Conservation (phyloP, 768 basidiomycete species). For the Boletus subparvulus region DNA sequence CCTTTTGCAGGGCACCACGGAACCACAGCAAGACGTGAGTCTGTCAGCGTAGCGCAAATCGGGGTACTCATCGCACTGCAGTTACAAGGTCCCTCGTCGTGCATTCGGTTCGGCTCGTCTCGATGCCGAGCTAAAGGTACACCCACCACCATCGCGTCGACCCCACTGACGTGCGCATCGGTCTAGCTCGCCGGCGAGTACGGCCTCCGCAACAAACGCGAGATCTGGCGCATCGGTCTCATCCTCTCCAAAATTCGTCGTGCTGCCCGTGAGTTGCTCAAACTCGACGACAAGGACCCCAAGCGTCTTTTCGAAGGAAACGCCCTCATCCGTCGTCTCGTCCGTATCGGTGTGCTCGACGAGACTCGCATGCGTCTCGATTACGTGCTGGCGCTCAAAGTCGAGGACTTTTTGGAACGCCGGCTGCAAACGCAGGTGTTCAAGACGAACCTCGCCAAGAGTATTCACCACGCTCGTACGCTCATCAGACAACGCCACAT, state of each 20-base stretch:
- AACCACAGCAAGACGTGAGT: constrained; percentile 95
- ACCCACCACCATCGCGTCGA: not conserved
- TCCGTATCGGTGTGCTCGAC: constrained; percentile 99
- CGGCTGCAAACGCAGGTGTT: constrained; percentile 99
- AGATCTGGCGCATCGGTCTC: constrained; percentile 99
- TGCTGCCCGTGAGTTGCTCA: constrained; percentile 99
- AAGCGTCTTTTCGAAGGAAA: constrained; percentile 99
- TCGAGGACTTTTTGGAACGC: constrained; percentile 99
- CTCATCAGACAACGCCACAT: constrained; percentile 99
- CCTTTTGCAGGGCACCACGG: constrained; percentile 70
- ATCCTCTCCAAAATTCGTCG: constrained; percentile 99
- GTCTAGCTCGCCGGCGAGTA: constrained; percentile 96
- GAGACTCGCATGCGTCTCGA: constrained; percentile 99
- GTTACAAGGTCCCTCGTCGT: constrained; percentile 98
- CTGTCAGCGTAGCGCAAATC: constrained; percentile 72
- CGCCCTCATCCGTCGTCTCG: constrained; percentile 92
- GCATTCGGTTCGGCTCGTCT: constrained; percentile 97
- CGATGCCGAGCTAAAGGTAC: constrained; percentile 98
- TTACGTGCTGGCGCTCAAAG: constrained; percentile 99
- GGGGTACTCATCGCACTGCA: constrained; percentile 59
- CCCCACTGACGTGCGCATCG: constrained; percentile 1
- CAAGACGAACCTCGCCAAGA: constrained; percentile 97
- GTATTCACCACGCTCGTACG: constrained; percentile 97
- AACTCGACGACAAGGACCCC: constrained; percentile 98
- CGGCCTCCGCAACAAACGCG: constrained; percentile 99